Evolutionary conservation across 768 basidiomycete genomes (phyloP).

Genomic region (Termitomyces sp.): DNA sequence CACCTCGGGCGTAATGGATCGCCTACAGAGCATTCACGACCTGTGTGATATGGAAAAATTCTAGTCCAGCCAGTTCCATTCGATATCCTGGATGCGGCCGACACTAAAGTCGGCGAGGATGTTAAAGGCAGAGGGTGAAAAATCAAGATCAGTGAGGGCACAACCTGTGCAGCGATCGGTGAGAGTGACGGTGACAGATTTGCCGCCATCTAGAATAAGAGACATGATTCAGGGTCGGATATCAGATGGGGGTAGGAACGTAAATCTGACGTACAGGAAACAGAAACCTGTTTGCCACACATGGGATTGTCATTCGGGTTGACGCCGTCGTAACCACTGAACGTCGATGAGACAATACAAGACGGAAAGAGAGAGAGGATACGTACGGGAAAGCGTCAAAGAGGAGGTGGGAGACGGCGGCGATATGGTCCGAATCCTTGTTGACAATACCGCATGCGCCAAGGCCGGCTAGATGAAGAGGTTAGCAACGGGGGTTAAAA

Average conservation of each 20-base stretch:
- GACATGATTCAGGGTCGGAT: neutral
- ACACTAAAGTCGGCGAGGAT: conserved; percentile 35
- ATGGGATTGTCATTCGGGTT: conserved; percentile 79
- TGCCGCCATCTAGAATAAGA: conserved; percentile 43
- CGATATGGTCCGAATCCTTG: conserved; percentile 47
- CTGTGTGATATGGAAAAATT: neutral
- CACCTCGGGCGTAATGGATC: conserved; percentile 25
- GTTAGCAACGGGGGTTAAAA: neutral
- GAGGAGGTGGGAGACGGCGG: conserved; percentile 50
- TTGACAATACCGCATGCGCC: conserved; percentile 64
- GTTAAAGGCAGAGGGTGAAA: conserved; percentile 57
- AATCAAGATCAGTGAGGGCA: conserved; percentile 48
- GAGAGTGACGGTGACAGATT: conserved; percentile 42
- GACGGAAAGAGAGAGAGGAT: neutral
- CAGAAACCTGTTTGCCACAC: conserved; percentile 47
- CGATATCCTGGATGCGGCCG: conserved; percentile 49
- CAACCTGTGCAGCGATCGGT: conserved; percentile 67
- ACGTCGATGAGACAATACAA: neutral
- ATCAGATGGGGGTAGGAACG: neutral
- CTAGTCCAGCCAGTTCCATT: conserved; percentile 42
- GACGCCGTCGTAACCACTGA: conserved; percentile 48
- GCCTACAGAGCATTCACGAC: conserved; percentile 5
- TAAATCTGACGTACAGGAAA: conserved; percentile 41
- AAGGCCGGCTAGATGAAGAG: conserved; percentile 42
- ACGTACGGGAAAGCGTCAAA: conserved; percentile 63